A percentile compares a stretch with the other conserved stretches of the same genome.
Conservation (phyloP, 1,139 yeast genomes). For the Saccharomycopsis crataegensis region DNA sequence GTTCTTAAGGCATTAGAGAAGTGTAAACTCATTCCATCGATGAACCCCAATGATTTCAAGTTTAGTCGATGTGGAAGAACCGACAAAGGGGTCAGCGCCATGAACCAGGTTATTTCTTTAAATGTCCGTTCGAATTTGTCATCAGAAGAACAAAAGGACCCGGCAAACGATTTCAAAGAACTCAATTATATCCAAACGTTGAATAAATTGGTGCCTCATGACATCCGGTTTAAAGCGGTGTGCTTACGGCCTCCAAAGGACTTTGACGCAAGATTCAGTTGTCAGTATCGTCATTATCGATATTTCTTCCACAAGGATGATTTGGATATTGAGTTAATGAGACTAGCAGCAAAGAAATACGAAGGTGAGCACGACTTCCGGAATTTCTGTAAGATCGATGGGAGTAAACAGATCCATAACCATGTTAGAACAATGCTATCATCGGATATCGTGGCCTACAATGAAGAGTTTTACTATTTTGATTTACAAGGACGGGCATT, state of each 20-base stretch:
- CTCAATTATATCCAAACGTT: slow-evolving; percentile 68
- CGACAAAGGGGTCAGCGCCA: slow-evolving; percentile 93
- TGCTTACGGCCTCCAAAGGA: slow-evolving; percentile 74
- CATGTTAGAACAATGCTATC: slow-evolving; percentile 51
- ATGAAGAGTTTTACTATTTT: slow-evolving; percentile 49
- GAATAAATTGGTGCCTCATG: slow-evolving; percentile 72
- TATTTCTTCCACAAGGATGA: slow-evolving; percentile 57
- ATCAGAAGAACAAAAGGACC: slow-evolving; percentile 50
- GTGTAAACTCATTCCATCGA: slow-evolving; percentile 57
- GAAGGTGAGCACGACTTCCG: slow-evolving; percentile 85
- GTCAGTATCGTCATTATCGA: slow-evolving; percentile 74
- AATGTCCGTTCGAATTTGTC: slow-evolving; percentile 61
- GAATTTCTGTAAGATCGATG: slow-evolving; percentile 90
- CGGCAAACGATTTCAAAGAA: slow-evolving; percentile 54
- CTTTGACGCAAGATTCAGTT: slow-evolving; percentile 92
- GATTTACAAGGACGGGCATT: slow-evolving; percentile 87
- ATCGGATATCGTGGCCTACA: slow-evolving; percentile 42
- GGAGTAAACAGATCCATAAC: slow-evolving; percentile 83
- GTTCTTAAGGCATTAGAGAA: slow-evolving; percentile 63
- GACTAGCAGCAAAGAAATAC: slow-evolving; percentile 55
- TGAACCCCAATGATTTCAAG: slow-evolving; percentile 48
- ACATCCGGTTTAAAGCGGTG: slow-evolving; percentile 74
- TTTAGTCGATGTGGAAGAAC: slow-evolving; percentile 96
- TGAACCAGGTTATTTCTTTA: slow-evolving; percentile 87
- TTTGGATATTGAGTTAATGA: slow-evolving; percentile 62